phyloP scores from a whole-genome alignment of 2,329 filamentous ascomycete genomes.

The Thielaviopsis cerberus region DNA sequence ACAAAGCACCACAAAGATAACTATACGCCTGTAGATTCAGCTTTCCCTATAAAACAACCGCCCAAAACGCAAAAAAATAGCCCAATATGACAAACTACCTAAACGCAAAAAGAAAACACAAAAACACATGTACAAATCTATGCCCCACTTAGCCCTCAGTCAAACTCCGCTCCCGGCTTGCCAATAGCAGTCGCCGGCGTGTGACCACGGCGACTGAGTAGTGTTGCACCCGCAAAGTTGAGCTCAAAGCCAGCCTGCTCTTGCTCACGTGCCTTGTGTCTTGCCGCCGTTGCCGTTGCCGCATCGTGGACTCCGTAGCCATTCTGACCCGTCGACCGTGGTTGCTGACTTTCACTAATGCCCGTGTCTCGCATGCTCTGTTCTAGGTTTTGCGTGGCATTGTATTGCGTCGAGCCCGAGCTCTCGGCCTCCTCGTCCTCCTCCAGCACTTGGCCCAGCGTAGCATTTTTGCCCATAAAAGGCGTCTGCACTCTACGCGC shows the following conservation, averaged over 20 bases:
- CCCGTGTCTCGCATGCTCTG: constrained; percentile 73
- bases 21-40: too few relatives aligned
- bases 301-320: constrained; percentile 85
- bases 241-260: constrained; percentile 76
- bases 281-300: constrained; percentile 64
- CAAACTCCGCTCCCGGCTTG: constrained; percentile 11
- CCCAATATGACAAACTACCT: neutral
- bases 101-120: neutral
- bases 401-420: constrained; percentile 17
- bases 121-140: neutral
- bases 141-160: too few relatives aligned
- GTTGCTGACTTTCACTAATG: constrained; percentile 41
- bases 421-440: constrained; percentile 41
- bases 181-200: constrained; percentile 28
- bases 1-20: too few relatives aligned
- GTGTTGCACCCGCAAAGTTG: constrained; percentile 73
- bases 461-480: constrained; percentile 72
- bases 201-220: constrained; percentile 53
- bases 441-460: constrained; percentile 48
- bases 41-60: too few relatives aligned
- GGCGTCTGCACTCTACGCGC: constrained; percentile 91
- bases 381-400: constrained; percentile 42
- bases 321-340: constrained; percentile 28
- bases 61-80: too few relatives aligned
- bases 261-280: constrained; percentile 54